These are phyloP conservation scores for Secale cereale DNA, from an alignment of 176 grass and related monocot species.

Conservation along the genomic window DNA sequence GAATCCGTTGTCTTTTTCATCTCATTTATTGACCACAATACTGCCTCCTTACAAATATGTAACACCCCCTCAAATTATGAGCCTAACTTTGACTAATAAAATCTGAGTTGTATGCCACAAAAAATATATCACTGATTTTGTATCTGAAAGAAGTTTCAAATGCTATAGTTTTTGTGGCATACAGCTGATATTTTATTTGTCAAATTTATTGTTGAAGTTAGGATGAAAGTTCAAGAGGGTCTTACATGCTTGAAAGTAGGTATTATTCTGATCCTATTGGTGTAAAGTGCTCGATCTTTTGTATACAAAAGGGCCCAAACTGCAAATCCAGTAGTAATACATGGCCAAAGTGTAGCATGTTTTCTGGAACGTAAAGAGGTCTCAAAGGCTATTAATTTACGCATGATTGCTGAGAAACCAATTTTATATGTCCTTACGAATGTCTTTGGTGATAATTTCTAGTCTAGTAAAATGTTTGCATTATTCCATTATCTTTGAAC, in stretches of 20 bases:
- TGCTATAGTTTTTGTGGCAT: no score
- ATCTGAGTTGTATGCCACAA: no score
- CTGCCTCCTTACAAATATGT: background rate
- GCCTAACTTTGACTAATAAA: background rate
- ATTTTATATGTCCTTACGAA: background rate
- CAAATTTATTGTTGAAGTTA: background rate
- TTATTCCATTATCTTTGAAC: background rate
- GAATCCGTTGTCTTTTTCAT: background rate
- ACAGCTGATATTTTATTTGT: background rate
- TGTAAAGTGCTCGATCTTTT: background rate
- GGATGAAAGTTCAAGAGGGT: background rate
- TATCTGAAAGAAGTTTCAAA: no score
- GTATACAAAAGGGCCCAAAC: no score
- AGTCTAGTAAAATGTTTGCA: background rate
- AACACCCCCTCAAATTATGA: background rate
- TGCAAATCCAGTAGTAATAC: background rate
- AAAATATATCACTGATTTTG: no score
- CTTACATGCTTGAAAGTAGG: background rate
- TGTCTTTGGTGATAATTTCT: background rate
- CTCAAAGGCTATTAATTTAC: background rate
- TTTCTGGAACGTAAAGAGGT: background rate
- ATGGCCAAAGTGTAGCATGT: no score
- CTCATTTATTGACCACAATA: background rate
- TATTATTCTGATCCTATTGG: background rate
- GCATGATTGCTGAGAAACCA: background rate